These are phyloP conservation scores for Eucalyptus tenuipes DNA, from an alignment of 345 rosid genomes.

Conservation along the genomic window DNA sequence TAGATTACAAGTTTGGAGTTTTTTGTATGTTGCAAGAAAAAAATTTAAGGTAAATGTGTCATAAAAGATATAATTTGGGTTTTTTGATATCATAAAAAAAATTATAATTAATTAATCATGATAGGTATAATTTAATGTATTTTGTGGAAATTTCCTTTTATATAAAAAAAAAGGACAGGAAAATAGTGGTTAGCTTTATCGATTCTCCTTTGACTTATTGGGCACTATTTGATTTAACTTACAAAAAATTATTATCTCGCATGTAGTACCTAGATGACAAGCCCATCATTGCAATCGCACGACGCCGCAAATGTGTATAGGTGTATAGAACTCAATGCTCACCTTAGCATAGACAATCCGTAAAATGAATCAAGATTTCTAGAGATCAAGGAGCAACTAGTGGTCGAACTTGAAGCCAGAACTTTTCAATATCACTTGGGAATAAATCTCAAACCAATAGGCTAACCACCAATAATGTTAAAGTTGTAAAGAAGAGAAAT, in stretches of 20 bases:
- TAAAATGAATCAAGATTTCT: background rate
- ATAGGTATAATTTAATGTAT: background rate
- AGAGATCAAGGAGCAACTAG: background rate
- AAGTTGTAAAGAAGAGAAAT: background rate
- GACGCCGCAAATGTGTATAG: background rate
- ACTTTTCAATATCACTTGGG: background rate
- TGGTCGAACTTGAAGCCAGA: background rate
- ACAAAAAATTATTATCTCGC: background rate
- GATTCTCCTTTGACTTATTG: background rate
- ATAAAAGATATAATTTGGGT: no score
- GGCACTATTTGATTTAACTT: background rate
- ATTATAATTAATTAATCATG: background rate
- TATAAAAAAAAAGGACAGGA: fast-evolving
- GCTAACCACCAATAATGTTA: background rate
- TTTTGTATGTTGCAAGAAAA: background rate
- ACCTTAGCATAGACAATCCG: background rate
- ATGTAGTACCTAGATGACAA: background rate
- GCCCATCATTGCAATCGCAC: background rate
- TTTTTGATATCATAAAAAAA: no score
- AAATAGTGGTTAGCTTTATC: background rate
- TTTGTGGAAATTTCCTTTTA: background rate
- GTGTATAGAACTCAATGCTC: background rate
- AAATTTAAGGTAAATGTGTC: no score
- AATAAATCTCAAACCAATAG: background rate
- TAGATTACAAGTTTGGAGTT: background rate